Percentiles rank a stretch among this genome's conserved stretches.
Conservation (phyloP, 495 filamentous ascomycete genomes). For the Bathelium albidoporum region DNA sequence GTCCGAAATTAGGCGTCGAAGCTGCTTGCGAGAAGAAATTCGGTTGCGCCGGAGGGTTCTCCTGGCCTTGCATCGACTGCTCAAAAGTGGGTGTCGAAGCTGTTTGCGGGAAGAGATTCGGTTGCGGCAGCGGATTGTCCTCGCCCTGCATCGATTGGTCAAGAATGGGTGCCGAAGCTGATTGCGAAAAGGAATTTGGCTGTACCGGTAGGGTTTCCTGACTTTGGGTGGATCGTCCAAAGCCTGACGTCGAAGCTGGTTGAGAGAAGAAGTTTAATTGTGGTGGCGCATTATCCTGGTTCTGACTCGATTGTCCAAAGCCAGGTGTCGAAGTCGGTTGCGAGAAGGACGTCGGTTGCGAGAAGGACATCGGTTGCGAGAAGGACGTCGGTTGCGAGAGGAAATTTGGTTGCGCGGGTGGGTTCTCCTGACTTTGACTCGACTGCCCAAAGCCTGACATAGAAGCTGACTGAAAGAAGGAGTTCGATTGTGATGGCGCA, state of each 20-base stretch:
- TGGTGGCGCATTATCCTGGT: background rate
- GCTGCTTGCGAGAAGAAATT: background rate
- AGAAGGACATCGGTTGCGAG: no score
- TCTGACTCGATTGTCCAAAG: background rate
- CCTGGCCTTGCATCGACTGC: background rate
- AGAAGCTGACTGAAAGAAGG: no score
- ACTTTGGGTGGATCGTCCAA: constrained; percentile 4
- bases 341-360: background rate
- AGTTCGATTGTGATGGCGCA: background rate
- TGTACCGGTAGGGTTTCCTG: background rate
- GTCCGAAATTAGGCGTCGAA: constrained; percentile 11
- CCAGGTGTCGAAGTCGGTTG: no score
- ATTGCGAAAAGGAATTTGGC: background rate
- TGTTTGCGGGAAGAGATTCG: background rate
- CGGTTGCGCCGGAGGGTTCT: background rate
- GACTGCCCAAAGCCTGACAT: background rate
- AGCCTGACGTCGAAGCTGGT: constrained; percentile 7
- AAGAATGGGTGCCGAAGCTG: background rate
- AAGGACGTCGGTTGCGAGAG: no score
- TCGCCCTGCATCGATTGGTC: background rate
- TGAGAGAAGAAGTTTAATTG: background rate
- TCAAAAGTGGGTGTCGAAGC: constrained; percentile 8
- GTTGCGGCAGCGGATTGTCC: background rate
- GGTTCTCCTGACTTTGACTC: background rate
- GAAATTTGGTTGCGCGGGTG: background rate